Conservation (phyloP, 2,329 filamentous ascomycete species). For the Colletotrichum sp. region DNA sequence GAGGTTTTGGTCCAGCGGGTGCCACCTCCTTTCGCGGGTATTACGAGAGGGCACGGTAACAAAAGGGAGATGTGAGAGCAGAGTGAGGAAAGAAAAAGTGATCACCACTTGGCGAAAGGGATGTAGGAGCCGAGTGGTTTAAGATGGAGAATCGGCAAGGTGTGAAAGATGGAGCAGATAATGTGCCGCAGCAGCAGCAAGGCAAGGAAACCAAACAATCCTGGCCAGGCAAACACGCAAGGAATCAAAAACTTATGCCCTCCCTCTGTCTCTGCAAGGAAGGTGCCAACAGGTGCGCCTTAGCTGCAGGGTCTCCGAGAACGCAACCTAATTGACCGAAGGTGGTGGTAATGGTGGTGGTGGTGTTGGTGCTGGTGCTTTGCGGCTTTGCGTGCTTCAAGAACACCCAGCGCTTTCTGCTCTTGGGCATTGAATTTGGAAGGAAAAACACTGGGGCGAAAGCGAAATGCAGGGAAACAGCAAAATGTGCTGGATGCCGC, state of each 20-base stretch:
- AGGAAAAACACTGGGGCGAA: not conserved
- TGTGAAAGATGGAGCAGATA: not conserved
- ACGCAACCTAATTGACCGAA: not conserved
- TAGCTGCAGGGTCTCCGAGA: not conserved
- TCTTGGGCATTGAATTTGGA: not conserved
- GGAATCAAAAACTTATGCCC: not conserved
- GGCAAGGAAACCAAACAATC: not conserved
- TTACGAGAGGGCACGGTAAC: not conserved
- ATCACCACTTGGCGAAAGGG: not conserved
- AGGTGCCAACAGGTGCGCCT: not conserved
- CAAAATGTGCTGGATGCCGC: not conserved
- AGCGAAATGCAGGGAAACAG: not conserved
- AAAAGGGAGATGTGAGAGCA: not conserved
- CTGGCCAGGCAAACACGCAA: not conserved
- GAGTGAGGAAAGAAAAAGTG: not conserved
- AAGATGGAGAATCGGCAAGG: not conserved
- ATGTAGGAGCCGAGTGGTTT: slow-evolving; percentile 2
- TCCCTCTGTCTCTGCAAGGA: not conserved
- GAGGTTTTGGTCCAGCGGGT: slow-evolving; percentile 5
- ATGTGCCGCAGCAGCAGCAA: not conserved
- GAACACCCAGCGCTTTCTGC: not conserved
- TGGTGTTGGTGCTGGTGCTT: not conserved
- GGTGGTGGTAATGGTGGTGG: not conserved
- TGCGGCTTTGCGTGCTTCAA: slow-evolving; percentile 15
- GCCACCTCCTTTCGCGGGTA: not conserved